These are phyloP conservation scores for Cystobasidium ongulense DNA, from an alignment of 768 basidiomycete species.

Conservation along the genomic window DNA sequence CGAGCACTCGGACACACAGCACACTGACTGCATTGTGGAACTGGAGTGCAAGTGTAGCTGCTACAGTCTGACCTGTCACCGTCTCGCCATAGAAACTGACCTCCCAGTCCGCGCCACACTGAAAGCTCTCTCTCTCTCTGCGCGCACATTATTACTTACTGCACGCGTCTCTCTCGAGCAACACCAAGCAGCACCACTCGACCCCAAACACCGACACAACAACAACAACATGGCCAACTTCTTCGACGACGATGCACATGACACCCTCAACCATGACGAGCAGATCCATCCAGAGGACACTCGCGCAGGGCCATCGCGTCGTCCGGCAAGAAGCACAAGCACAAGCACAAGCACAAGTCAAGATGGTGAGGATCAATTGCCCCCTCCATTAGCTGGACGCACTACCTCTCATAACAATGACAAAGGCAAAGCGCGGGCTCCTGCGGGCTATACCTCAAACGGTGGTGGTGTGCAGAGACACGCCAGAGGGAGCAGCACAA, in stretches of 20 bases:
- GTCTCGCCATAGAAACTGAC: too few relatives aligned
- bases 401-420: background rate
- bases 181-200: too few relatives aligned
- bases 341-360: background rate
- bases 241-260: background rate
- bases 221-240: background rate
- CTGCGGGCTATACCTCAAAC: background rate
- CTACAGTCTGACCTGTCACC: too few relatives aligned
- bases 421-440: background rate
- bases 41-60: too few relatives aligned
- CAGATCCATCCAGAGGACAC: background rate
- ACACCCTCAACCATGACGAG: background rate
- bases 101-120: too few relatives aligned
- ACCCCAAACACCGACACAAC: background rate
- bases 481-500: background rate
- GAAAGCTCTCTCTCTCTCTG: too few relatives aligned
- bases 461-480: background rate
- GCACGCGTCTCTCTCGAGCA: too few relatives aligned
- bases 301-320: slow-evolving; percentile 7
- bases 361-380: background rate
- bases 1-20: too few relatives aligned
- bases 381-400: background rate
- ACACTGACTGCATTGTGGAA: too few relatives aligned
- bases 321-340: background rate
- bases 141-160: too few relatives aligned